Base-by-base conservation (phyloP, 306 rosid genomes). In the Castanea crenata region DNA sequence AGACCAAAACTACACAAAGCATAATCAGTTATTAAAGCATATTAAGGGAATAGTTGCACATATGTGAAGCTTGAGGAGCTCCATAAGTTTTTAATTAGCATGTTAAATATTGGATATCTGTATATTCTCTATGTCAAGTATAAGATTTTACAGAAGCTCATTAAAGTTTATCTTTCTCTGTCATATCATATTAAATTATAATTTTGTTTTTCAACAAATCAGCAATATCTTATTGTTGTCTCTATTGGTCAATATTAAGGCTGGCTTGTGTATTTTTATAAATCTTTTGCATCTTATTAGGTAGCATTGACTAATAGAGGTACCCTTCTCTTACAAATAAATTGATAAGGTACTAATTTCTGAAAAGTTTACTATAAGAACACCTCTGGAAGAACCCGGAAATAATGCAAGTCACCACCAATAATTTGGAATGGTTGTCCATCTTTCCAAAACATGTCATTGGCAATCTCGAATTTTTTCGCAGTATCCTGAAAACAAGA, bases 321-420 rank as follows among this genome's bases (percentile, higher is more conserved):
- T 62, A 62, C 69, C 41, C 11, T 62, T 62, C 69, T 62, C 46
- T 41, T 41, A 41, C 46, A 78, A 69, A 27, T 31, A 69, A 72
- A 46, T 23, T 49, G 5, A 46, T 55, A 62, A n/a, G 29, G 31
- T 51, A 72, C 57, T 29, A 20, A 78, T 69, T 20, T 20, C 69
- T 8, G 49, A 55, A 21, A 56, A 34, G 5, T 19, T 67, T 67
- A 14, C 49, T 5, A 79, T 68, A 83, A 70, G 31, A 35, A 59
- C 84, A 91, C 99, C 99, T 92, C 90, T 8, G 98, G 99, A 90
- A 85, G 91, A 87, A 93, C 90, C 68, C 97, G 88, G 78, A 95
- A 95, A 82, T 92, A 95, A 80, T 92, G 99, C 94, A 92, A 69
- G 85, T 92, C 98, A 5, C 99, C 99, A 44, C 99, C 99, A 62